These are phyloP conservation scores for Trichophyton rubrum DNA, from an alignment of 2,329 filamentous ascomycete genomes.

Conservation along the genomic window DNA sequence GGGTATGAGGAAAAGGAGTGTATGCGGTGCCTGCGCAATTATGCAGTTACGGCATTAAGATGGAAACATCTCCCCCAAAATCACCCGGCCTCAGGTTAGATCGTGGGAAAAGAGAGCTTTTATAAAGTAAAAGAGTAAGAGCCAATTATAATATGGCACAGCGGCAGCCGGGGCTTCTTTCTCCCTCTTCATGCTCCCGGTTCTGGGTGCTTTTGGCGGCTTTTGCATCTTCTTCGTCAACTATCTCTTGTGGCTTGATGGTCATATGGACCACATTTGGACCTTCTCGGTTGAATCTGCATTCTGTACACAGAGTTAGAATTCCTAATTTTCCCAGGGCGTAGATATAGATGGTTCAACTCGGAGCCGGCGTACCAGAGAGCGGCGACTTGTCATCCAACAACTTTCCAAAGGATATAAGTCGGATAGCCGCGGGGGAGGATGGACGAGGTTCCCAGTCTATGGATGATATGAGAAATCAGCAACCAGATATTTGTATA, in stretches of 20 bases:
- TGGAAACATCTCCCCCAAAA: background rate
- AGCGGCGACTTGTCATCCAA: conserved; percentile 77
- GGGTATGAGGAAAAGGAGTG: background rate
- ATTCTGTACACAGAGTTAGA: conserved; percentile 44
- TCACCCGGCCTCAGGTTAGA: background rate
- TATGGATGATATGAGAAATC: conserved; percentile 16
- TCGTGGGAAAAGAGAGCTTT: background rate
- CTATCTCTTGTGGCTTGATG: conserved; percentile 64
- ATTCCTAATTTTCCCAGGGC: background rate
- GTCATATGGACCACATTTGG: conserved; percentile 93
- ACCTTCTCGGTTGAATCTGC: conserved; percentile 59
- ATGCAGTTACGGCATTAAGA: no score
- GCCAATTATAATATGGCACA: conserved; percentile 47
- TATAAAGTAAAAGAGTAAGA: background rate
- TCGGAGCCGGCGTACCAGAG: conserved; percentile 50
- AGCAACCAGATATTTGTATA: background rate
- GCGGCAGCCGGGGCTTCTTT: conserved; percentile 48
- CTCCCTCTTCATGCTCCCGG: conserved; percentile 42
- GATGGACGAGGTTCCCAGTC: conserved; percentile 81
- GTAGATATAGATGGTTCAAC: conserved; percentile 2
- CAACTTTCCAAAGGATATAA: conserved; percentile 86
- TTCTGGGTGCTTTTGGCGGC: conserved; percentile 44
- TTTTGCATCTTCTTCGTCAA: conserved; percentile 68
- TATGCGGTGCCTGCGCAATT: background rate
- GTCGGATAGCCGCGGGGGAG: conserved; percentile 74